These are phyloP conservation scores for Claviceps monticola DNA, from an alignment of 2,329 filamentous ascomycete species.

Conservation along the genomic window DNA sequence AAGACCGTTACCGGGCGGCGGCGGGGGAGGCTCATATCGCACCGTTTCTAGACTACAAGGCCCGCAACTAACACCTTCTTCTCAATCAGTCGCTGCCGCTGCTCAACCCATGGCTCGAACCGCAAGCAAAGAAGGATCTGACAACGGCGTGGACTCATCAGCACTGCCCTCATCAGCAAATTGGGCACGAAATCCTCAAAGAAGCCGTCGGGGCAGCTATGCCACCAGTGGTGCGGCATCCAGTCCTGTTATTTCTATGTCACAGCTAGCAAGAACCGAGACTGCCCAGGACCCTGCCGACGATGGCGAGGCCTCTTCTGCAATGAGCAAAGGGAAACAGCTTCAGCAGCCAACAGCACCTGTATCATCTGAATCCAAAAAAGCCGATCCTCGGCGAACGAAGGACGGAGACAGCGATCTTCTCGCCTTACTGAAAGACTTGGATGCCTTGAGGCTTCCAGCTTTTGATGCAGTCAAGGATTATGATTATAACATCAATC, in stretches of 20 bases:
- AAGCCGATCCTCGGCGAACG: neutral
- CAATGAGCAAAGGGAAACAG: slow-evolving; percentile 8
- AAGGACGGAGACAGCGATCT: slow-evolving; percentile 15
- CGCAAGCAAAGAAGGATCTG: slow-evolving; percentile 63
- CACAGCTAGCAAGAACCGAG: slow-evolving; percentile 40
- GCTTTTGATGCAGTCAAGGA: slow-evolving; percentile 5
- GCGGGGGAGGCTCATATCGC: slow-evolving; percentile 37
- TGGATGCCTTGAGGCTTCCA: slow-evolving; percentile 23
- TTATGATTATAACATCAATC: slow-evolving; percentile 23
- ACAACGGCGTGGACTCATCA: slow-evolving; percentile 62
- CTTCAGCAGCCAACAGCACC: slow-evolving; percentile 5
- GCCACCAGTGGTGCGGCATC: slow-evolving; percentile 69
- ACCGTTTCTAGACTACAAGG: slow-evolving; percentile 38
- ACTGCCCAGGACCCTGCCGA: slow-evolving; percentile 30
- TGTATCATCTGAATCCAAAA: neutral
- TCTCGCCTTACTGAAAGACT: slow-evolving; percentile 21
- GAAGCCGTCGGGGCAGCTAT: slow-evolving; percentile 60
- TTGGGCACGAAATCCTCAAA: slow-evolving; percentile 66
- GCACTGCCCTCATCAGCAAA: slow-evolving; percentile 88
- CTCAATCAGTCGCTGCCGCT: slow-evolving; percentile 28
- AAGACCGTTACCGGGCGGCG: slow-evolving; percentile 42
- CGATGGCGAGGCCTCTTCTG: slow-evolving; percentile 15
- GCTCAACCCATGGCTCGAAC: slow-evolving; percentile 60
- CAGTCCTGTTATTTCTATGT: slow-evolving; percentile 61
- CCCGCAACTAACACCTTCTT: slow-evolving; percentile 23